Percentiles rank a stretch among this genome's conserved stretches.
These are phyloP conservation scores for Eucalyptus cladocalyx DNA, from an alignment of 345 rosid species.

Conservation along the genomic window DNA sequence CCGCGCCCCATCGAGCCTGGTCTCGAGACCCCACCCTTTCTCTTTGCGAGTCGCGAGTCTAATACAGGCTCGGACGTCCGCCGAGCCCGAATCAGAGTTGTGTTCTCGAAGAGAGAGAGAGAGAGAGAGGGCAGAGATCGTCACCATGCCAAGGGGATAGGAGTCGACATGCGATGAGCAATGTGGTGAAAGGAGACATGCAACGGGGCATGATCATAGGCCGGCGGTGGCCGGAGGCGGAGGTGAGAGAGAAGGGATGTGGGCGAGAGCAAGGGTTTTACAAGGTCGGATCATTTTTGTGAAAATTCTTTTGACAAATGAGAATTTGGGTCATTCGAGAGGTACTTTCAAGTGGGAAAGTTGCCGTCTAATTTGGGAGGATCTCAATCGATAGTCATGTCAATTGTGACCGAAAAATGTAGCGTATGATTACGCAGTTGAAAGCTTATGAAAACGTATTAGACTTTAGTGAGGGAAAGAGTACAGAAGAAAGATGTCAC, in stretches of 20 bases:
- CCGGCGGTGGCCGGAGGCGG: neutral
- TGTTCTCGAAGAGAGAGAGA: neutral
- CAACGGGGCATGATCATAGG: neutral
- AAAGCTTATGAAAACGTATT: neutral
- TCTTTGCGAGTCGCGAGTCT: neutral
- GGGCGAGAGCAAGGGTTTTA: neutral
- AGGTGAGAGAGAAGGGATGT: neutral
- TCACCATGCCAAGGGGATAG: neutral
- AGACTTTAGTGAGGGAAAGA: neutral
- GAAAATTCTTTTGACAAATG: neutral
- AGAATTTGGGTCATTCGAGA: neutral
- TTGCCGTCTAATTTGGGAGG: neutral
- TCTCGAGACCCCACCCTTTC: neutral
- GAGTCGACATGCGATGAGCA: neutral
- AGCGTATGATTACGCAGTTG: neutral
- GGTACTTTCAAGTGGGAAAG: neutral
- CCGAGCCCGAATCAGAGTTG: neutral
- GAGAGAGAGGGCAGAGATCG: accelerated
- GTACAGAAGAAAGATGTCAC: neutral
- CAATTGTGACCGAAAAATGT: neutral
- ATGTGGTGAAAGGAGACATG: no score
- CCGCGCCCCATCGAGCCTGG: neutral
- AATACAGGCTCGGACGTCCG: neutral
- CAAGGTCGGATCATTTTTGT: neutral
- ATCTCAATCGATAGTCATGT: neutral